These are phyloP conservation scores for Leccinum olivaceopallidum DNA, from an alignment of 768 basidiomycete genomes.

Conservation along the genomic window DNA sequence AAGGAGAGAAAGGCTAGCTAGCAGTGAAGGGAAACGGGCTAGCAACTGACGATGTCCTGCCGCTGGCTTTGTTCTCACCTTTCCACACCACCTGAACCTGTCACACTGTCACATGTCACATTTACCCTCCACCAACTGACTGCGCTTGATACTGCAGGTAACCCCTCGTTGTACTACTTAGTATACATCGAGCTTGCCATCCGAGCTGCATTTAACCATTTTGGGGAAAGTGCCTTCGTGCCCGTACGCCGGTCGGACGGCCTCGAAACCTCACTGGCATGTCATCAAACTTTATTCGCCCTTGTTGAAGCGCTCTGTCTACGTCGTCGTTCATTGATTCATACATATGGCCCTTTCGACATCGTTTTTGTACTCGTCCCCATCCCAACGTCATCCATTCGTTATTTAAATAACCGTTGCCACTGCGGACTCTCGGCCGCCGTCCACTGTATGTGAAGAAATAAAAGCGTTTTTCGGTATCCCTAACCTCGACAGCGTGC, in stretches of 20 bases:
- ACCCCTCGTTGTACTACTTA: too few relatives aligned
- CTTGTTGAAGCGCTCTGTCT: background rate
- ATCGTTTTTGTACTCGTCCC: background rate
- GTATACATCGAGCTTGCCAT: background rate
- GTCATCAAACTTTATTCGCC: background rate
- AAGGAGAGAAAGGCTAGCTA: background rate
- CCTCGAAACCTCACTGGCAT: background rate
- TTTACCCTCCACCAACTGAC: background rate
- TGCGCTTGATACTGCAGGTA: too few relatives aligned
- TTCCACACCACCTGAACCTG: conserved; percentile 1
- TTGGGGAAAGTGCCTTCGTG: conserved; percentile 6
- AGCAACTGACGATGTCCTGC: conserved; percentile 12
- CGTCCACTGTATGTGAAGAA: too few relatives aligned
- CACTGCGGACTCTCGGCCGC: background rate
- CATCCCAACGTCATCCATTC: background rate
- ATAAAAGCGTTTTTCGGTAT: too few relatives aligned
- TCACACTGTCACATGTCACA: conserved; percentile 26
- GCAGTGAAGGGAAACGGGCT: conserved; percentile 10
- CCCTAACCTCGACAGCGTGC: background rate
- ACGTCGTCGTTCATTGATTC: background rate
- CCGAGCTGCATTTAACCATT: conserved; percentile 17
- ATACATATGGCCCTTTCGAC: too few relatives aligned
- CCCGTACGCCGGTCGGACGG: background rate
- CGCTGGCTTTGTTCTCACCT: conserved; percentile 28
- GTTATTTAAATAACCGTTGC: background rate